These are phyloP conservation scores for Botrytis galanthina DNA, from an alignment of 2,329 filamentous ascomycete genomes.

Conservation along the genomic window DNA sequence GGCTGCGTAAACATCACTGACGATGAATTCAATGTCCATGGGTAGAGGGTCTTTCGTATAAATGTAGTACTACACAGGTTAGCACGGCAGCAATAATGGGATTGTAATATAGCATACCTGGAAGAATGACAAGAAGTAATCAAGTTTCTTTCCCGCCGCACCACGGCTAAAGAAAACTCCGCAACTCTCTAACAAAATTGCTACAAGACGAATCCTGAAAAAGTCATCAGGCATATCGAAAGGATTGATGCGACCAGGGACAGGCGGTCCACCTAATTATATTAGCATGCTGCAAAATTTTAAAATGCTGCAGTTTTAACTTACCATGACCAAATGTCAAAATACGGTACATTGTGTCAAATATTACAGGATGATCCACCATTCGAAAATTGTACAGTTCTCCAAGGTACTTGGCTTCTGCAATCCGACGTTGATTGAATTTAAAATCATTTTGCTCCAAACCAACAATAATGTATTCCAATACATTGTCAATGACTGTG, in stretches of 20 bases:
- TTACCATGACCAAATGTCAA: constrained; percentile 80
- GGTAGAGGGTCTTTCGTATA: constrained; percentile 84
- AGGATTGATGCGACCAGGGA: constrained; percentile 71
- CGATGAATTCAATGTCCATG: constrained; percentile 95
- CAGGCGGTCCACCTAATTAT: constrained; percentile 67
- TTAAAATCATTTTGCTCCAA: constrained; percentile 97
- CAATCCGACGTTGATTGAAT: constrained; percentile 90
- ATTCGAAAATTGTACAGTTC: constrained; percentile 98
- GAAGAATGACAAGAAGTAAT: constrained; percentile 95
- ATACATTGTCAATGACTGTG: constrained; percentile 83
- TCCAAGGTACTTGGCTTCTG: constrained; percentile 93
- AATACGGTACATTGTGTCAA: constrained; percentile 92
- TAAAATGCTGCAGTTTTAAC: background rate
- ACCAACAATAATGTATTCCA: constrained; percentile 84
- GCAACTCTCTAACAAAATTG: constrained; percentile 88
- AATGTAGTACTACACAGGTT: constrained; percentile 73
- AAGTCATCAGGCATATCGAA: constrained; percentile 91
- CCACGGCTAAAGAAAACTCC: constrained; percentile 96
- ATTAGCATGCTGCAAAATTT: constrained; percentile 15
- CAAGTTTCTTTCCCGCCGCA: constrained; percentile 90
- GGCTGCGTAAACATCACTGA: constrained; percentile 85
- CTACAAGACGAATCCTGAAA: constrained; percentile 88
- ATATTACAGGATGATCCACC: constrained; percentile 91
- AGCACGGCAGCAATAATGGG: constrained; percentile 25
- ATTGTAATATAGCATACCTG: constrained; percentile 52